Conservation (phyloP, 2,329 filamentous ascomycete genomes). For the Colletotrichum spinosum region DNA sequence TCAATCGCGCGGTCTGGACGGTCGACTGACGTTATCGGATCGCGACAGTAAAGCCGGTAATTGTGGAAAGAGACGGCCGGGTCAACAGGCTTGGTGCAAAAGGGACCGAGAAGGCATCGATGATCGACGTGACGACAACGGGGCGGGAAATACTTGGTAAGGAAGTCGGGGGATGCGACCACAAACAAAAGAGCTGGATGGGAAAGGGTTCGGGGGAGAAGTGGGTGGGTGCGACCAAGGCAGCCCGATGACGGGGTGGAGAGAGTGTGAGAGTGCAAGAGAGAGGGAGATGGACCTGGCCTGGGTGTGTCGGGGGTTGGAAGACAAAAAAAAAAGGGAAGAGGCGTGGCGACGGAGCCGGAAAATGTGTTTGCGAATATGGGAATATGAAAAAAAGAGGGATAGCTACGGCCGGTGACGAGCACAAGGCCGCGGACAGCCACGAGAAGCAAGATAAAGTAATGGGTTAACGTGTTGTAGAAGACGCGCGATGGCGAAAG, state of each 20-base stretch:
- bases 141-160: slow-evolving; percentile 21
- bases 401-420: slow-evolving; percentile 19
- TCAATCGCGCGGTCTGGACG: slow-evolving; percentile 29
- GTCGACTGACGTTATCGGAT: slow-evolving; percentile 33
- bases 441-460: neutral
- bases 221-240: slow-evolving; percentile 36
- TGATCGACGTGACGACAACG: slow-evolving; percentile 35
- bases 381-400: slow-evolving; percentile 11
- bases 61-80: slow-evolving; percentile 10
- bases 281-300: slow-evolving; percentile 22
- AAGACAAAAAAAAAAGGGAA: neutral
- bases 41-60: slow-evolving; percentile 21
- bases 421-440: slow-evolving; percentile 6
- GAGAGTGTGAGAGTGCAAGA: neutral
- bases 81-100: slow-evolving; percentile 30
- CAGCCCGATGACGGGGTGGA: slow-evolving; percentile 29
- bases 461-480: slow-evolving; percentile 2
- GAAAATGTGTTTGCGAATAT: too few species aligned
- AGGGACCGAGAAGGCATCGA: slow-evolving; percentile 34
- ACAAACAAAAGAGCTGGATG: slow-evolving; percentile 27
- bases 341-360: too few species aligned
- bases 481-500: slow-evolving; percentile 31
- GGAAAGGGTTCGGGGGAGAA: slow-evolving; percentile 19
- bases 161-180: slow-evolving; percentile 35
- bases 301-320: neutral